A percentile compares a stretch with the other conserved stretches of the same genome.
Evolutionary conservation across 768 basidiomycete species (phyloP).

Genomic region (Suillus weaverae): DNA sequence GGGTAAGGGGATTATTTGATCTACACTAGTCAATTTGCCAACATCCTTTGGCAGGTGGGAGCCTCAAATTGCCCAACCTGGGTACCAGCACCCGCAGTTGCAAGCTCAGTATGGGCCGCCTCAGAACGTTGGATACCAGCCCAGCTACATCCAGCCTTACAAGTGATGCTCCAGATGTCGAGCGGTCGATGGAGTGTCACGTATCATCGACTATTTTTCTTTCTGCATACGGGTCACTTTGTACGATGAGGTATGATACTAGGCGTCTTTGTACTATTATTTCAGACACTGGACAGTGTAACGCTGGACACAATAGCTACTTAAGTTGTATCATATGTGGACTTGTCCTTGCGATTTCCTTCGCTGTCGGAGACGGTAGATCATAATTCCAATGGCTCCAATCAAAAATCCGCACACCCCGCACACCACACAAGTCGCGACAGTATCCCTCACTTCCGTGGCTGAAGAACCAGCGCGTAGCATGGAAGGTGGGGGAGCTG

Average conservation of each 20-base stretch:
- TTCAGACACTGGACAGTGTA: neutral
- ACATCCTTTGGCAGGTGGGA: constrained; percentile 30
- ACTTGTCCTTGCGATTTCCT: constrained; percentile 10
- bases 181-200: neutral
- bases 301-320: neutral
- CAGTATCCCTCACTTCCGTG: constrained; percentile 19
- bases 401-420: constrained; percentile 37
- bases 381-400: constrained; percentile 30
- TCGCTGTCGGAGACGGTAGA: constrained; percentile 6
- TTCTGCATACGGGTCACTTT: neutral
- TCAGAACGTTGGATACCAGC: constrained; percentile 26
- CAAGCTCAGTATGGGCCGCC: constrained; percentile 16
- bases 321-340: neutral
- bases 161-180: constrained; percentile 9
- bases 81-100: constrained; percentile 38
- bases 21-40: neutral
- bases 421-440: constrained; percentile 24
- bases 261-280: neutral
- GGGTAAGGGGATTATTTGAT: constrained; percentile 40
- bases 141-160: constrained; percentile 22
- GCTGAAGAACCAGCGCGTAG: constrained; percentile 5
- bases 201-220: neutral
- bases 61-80: constrained; percentile 34
- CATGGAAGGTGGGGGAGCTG: constrained; percentile 24
- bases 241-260: neutral